Evolutionary conservation across 148 eudicot genomes (phyloP).

Genomic region (Rhododendron henanense): DNA sequence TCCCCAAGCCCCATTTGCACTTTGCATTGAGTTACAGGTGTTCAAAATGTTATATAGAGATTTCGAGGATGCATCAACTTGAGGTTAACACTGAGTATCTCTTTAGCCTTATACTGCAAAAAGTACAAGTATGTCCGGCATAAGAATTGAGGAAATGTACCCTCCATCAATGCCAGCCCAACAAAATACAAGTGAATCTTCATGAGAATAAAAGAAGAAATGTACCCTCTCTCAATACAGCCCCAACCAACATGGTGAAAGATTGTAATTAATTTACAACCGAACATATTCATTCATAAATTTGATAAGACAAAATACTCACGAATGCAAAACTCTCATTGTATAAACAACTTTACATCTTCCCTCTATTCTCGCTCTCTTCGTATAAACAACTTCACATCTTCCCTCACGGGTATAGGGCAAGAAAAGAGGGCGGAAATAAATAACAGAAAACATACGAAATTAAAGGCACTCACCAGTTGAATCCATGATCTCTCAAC

Average conservation of each 20-base stretch:
- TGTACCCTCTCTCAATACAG: neutral
- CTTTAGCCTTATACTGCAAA: neutral
- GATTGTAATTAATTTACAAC: neutral
- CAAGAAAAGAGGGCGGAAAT: neutral
- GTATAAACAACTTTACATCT: no score
- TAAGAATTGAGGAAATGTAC: neutral
- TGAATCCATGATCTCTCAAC: constrained; percentile 10
- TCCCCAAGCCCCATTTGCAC: neutral
- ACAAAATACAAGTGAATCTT: neutral
- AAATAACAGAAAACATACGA: neutral
- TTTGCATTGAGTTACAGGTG: neutral
- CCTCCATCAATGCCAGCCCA: neutral
- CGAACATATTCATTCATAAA: neutral
- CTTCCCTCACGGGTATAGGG: no score
- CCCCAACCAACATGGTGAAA: neutral
- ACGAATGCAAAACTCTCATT: neutral
- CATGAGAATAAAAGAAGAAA: neutral
- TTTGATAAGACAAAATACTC: neutral
- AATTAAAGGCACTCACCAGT: constrained; percentile 9
- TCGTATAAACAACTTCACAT: no score
- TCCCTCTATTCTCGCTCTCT: no score
- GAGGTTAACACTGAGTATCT: neutral
- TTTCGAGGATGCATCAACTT: neutral
- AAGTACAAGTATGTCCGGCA: neutral
- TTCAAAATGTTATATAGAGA: neutral